A percentile compares a stretch with the other conserved stretches of the same genome.
Conservation (phyloP, 441 rosid species). For the Populus hybrid region DNA sequence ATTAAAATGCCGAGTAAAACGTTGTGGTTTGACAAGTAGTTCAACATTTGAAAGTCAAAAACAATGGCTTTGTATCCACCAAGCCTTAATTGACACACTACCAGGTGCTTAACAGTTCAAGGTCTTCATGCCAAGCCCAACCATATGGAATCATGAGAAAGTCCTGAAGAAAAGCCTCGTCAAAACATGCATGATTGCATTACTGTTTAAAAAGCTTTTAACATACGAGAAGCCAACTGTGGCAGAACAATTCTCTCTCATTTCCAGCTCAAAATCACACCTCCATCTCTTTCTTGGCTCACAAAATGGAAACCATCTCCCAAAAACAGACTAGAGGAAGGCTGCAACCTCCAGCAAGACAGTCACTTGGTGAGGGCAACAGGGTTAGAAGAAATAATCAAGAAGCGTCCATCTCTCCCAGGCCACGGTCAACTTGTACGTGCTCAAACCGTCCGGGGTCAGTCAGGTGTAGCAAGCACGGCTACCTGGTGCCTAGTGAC, state of each 20-base stretch:
- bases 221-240: background rate
- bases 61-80: background rate
- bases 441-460: slow-evolving; percentile 50
- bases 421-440: slow-evolving; percentile 33
- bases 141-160: background rate
- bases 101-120: background rate
- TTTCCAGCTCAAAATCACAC: background rate
- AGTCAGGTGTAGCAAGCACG: slow-evolving; percentile 45
- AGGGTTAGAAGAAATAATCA: slow-evolving; percentile 14
- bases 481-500: slow-evolving; percentile 46
- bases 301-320: slow-evolving; percentile 15
- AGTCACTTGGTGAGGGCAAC: slow-evolving; percentile 5
- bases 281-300: background rate
- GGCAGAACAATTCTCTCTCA: background rate
- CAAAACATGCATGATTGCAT: background rate
- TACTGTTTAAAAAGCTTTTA: background rate
- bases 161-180: background rate
- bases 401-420: slow-evolving; percentile 14
- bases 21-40: background rate
- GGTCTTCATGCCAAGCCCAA: background rate
- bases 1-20: background rate
- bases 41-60: background rate
- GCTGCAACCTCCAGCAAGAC: slow-evolving; percentile 6
- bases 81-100: background rate
- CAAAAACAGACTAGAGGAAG: background rate